Evolutionary conservation across 345 rosid genomes (phyloP).

Genomic region (Camelina neglecta): DNA sequence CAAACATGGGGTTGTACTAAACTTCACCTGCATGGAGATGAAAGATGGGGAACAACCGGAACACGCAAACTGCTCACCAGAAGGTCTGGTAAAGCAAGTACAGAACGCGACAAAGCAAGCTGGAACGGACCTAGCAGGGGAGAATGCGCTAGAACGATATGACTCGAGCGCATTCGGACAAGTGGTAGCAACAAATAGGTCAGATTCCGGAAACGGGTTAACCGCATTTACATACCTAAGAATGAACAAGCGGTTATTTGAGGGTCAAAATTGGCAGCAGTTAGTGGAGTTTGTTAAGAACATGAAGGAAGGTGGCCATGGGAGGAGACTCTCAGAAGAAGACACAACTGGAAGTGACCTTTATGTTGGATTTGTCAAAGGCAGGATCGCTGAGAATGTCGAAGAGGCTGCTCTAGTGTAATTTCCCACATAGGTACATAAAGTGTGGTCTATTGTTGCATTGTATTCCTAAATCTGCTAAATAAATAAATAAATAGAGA

Average conservation of each 20-base stretch:
- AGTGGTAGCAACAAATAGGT: slow-evolving; percentile 74
- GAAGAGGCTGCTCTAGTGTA: slow-evolving; percentile 53
- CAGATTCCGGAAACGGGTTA: slow-evolving; percentile 75
- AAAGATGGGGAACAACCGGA: slow-evolving; percentile 75
- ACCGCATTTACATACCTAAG: slow-evolving; percentile 87
- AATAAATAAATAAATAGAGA: slow-evolving; percentile 32
- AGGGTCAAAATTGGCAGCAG: slow-evolving; percentile 80
- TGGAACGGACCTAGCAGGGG: slow-evolving; percentile 81
- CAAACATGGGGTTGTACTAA: slow-evolving; percentile 67
- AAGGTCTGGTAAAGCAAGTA: slow-evolving; percentile 87
- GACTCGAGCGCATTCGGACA: slow-evolving; percentile 75
- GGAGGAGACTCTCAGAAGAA: slow-evolving; percentile 52
- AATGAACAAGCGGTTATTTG: slow-evolving; percentile 86
- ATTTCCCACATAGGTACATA: slow-evolving; percentile 30
- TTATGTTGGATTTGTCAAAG: slow-evolving; percentile 65
- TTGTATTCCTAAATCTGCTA: not conserved
- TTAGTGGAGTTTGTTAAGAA: slow-evolving; percentile 75
- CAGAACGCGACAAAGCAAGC: slow-evolving; percentile 69
- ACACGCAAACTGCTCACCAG: slow-evolving; percentile 82
- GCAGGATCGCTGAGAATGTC: slow-evolving; percentile 45
- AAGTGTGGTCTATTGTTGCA: not conserved
- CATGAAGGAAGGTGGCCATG: slow-evolving; percentile 79
- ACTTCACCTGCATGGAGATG: slow-evolving; percentile 99
- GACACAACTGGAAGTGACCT: slow-evolving; percentile 64
- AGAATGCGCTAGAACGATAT: slow-evolving; percentile 88